These are phyloP conservation scores for Rhododendron vialii DNA, from an alignment of 148 eudicot genomes.

Conservation along the genomic window DNA sequence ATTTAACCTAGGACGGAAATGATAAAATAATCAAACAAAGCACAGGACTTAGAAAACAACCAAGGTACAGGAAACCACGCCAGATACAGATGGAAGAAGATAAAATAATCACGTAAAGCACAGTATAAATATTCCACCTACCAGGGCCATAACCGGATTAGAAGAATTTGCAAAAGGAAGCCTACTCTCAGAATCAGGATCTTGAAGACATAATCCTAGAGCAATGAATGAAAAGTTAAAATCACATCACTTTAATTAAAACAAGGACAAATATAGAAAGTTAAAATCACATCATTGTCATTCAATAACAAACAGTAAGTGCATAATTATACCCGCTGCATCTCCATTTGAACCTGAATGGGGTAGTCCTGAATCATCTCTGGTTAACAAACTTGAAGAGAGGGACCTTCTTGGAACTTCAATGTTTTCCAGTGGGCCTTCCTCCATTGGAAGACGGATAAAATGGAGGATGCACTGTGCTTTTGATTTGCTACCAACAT, in stretches of 20 bases:
- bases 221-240: conserved; percentile 14
- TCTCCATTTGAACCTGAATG: conserved; percentile 55
- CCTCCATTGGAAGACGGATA: conserved; percentile 79
- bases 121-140: conserved; percentile 26
- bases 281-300: conserved; percentile 8
- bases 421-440: conserved; percentile 57
- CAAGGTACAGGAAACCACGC: not conserved
- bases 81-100: not conserved
- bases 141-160: conserved; percentile 90
- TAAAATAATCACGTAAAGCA: conserved; percentile 6
- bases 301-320: conserved; percentile 10
- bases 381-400: conserved; percentile 28
- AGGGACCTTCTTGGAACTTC: conserved; percentile 50
- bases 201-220: conserved; percentile 46
- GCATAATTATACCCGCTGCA: conserved; percentile 32
- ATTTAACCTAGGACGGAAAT: not conserved
- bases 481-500: conserved; percentile 88
- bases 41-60: not conserved
- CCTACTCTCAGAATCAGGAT: conserved; percentile 42
- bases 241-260: not conserved
- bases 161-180: conserved; percentile 76
- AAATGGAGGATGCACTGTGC: conserved; percentile 94
- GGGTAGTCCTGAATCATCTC: conserved; percentile 28
- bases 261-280: not conserved
- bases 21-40: conserved; percentile 8